Percentiles rank a stretch among this genome's conserved stretches.
phyloP scores from a whole-genome alignment of 768 basidiomycete species.

The Leccinum olivaceopallidum region DNA sequence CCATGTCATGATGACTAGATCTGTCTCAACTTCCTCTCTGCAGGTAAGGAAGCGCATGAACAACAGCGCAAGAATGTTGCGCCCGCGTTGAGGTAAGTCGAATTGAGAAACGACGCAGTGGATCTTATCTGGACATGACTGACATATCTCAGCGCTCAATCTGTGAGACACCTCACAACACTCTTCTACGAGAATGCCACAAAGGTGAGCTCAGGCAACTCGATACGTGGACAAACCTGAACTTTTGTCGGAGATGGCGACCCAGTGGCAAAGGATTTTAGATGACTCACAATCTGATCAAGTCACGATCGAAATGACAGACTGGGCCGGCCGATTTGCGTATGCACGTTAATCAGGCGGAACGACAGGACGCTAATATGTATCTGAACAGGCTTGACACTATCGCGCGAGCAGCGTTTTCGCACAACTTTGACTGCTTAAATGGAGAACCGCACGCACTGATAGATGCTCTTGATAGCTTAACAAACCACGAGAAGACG shows the following conservation, averaged over 20 bases:
- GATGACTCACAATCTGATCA: slow-evolving; percentile 42
- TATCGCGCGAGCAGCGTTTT: slow-evolving; percentile 61
- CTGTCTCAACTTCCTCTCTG: slow-evolving; percentile 3
- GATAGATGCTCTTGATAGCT: slow-evolving; percentile 52
- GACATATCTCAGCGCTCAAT: slow-evolving; percentile 43
- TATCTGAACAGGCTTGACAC: slow-evolving; percentile 49
- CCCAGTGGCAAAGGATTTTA: slow-evolving; percentile 49
- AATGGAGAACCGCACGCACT: slow-evolving; percentile 48
- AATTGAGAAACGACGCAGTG: background rate
- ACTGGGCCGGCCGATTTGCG: slow-evolving; percentile 65
- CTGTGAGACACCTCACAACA: slow-evolving; percentile 49
- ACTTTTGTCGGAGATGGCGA: slow-evolving; percentile 37
- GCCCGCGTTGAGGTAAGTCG: slow-evolving; percentile 53
- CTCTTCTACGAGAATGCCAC: slow-evolving; percentile 57
- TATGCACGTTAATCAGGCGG: slow-evolving; percentile 31
- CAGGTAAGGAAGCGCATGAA: slow-evolving; percentile 59
- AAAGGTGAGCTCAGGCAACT: slow-evolving; percentile 27
- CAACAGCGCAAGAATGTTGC: slow-evolving; percentile 52
- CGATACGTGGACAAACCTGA: background rate
- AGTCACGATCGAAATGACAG: slow-evolving; percentile 53
- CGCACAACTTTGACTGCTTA: slow-evolving; percentile 60
- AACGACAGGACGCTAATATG: background rate
- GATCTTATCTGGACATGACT: background rate
- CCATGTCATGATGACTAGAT: slow-evolving; percentile 1
- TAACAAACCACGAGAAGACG: slow-evolving; percentile 62